Evolutionary conservation across 2,329 filamentous ascomycete species (phyloP), one percentile per base, ranked within the genome.

Genomic region (Cercospora zeae-maydis): DNA sequence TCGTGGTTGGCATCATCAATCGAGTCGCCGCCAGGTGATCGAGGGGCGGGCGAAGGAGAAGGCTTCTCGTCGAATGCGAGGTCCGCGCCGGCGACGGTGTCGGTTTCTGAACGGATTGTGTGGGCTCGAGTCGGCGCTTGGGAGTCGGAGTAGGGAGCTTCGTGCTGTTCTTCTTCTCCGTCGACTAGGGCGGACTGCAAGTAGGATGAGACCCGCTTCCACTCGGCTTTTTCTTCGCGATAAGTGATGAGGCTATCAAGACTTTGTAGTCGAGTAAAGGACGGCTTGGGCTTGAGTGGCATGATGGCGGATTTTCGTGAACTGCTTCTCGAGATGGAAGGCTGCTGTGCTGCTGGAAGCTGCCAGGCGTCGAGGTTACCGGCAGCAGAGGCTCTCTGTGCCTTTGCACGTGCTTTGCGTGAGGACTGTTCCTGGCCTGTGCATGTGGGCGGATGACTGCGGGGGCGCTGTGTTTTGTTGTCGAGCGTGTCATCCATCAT

Each of bases 181-280:
- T 61, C 64, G 31, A 63, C 57, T 10, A 60, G 51, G n/a, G 54
- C 36, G 13, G 64, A 59, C 39, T 69, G 63, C 16, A 69, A 42
- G 31, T 61, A 62, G 1, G 67, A 69, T 4, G 68, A 70, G 6
- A 55, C 63, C 14, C 69, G 68, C 66, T 68, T 71, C 72, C 69
- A 70, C 21, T 65, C 59, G 3, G 69, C 68, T 34, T 63, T 67
- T 54, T 73, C 72, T 55, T 75, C 72, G 9, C 69, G 72, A 61
- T 73, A 74, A 4, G 67, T 68, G 49, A 75, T 69, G 45, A 75
- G 49, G 37, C 69, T 72, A 59, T 75, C 73, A 14, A 75, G 65
- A 45, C 73, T 75, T 13, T 71, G 71, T 1, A 73, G 62, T 13
- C 68, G 61, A 5, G 61, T 63, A 52, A 74, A 67, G 0, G 70